phyloP scores from a whole-genome alignment of 2,329 filamentous ascomycete species.

The Aspergillus pseudoterreus region DNA sequence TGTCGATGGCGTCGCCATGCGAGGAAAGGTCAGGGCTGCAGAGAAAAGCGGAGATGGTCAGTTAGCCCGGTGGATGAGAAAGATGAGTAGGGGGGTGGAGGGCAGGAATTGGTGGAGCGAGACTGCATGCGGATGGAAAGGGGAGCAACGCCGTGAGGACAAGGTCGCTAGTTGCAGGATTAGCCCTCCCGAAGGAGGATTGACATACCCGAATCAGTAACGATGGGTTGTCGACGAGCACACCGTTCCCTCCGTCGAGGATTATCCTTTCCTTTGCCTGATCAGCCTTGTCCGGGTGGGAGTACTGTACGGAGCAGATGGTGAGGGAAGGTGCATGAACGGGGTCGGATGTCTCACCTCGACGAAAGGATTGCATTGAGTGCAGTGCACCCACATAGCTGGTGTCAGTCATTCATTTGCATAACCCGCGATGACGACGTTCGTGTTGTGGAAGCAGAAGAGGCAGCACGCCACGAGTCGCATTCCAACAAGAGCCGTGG shows the following conservation, averaged over 20 bases:
- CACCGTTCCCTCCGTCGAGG: not conserved
- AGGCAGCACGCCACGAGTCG: not conserved
- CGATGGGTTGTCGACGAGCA: constrained; percentile 7
- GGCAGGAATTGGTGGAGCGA: not conserved
- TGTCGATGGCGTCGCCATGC: not conserved
- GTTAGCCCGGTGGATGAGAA: not conserved
- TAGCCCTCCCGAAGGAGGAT: constrained; percentile 14
- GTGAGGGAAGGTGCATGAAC: too few species aligned
- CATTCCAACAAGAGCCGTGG: not conserved
- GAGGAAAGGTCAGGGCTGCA: constrained; percentile 4
- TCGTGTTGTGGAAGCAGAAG: not conserved
- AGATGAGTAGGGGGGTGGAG: not conserved
- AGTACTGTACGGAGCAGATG: too few species aligned
- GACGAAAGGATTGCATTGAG: too few species aligned
- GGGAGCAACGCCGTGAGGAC: constrained; percentile 11
- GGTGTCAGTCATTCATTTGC: too few species aligned
- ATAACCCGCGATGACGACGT: not conserved
- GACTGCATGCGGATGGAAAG: constrained; percentile 8
- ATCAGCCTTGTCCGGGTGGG: not conserved
- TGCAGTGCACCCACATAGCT: too few species aligned
- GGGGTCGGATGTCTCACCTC: too few species aligned
- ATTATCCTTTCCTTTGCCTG: not conserved
- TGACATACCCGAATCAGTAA: constrained; percentile 18
- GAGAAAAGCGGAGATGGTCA: constrained; percentile 5
- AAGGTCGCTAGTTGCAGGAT: constrained; percentile 16